Conservation (phyloP, 192 early-diverging fungal species). For the Coemansia sp. region DNA sequence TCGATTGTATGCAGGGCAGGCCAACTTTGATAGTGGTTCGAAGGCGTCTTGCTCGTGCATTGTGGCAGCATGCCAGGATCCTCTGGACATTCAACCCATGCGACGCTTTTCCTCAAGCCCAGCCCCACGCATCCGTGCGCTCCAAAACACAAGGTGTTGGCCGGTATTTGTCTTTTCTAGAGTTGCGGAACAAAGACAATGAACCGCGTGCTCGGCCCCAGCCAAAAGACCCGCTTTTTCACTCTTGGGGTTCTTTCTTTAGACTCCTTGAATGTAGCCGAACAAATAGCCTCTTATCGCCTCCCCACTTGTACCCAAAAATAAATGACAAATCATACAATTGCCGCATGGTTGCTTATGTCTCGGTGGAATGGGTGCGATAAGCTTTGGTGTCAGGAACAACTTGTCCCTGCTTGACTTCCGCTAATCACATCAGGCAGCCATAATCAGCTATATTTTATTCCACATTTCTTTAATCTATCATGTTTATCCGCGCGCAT, state of each 20-base stretch:
- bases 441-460: background rate
- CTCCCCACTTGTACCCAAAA: background rate
- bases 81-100: background rate
- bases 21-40: conserved; percentile 39
- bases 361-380: background rate
- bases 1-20: conserved; percentile 45
- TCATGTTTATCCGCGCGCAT: background rate
- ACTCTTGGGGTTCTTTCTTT: too few relatives aligned
- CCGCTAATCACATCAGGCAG: too few relatives aligned
- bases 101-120: background rate
- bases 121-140: background rate
- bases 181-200: background rate
- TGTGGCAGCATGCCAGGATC: background rate
- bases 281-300: background rate
- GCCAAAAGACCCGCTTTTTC: too few relatives aligned
- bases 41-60: conserved; percentile 2
- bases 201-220: too few relatives aligned
- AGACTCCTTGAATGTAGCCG: background rate
- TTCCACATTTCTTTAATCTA: background rate
- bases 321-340: too few relatives aligned
- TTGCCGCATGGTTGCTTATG: background rate
- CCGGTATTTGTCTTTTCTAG: background rate
- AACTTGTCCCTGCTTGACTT: too few relatives aligned
- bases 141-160: background rate
- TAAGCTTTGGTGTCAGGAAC: too few relatives aligned